Percentiles rank a stretch among this genome's conserved stretches.
Conservation (phyloP, 805 yeast genomes). For the Starmerella tilneyi region DNA sequence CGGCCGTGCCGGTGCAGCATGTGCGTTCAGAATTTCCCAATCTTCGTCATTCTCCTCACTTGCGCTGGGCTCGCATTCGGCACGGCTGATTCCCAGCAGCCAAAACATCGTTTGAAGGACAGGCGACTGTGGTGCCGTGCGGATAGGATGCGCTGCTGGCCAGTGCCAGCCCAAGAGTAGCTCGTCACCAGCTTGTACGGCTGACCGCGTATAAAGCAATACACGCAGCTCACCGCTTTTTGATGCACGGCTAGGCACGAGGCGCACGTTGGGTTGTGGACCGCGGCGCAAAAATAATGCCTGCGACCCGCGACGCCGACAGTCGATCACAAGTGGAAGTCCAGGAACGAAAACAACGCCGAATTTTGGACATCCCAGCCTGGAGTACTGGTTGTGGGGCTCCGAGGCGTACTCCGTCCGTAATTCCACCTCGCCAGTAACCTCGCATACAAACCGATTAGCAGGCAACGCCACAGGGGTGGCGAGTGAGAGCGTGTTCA, state of each 20-base stretch:
- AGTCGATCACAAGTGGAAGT: slow-evolving; percentile 62
- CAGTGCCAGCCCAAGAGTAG: slow-evolving; percentile 79
- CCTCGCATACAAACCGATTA: slow-evolving; percentile 49
- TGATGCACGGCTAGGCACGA: slow-evolving; percentile 38
- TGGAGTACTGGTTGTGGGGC: slow-evolving; percentile 62
- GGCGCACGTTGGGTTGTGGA: slow-evolving; percentile 64
- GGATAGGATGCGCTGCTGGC: slow-evolving; percentile 71
- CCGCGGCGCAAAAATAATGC: slow-evolving; percentile 65
- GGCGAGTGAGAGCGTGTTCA: slow-evolving; percentile 36
- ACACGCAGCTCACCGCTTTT: slow-evolving; percentile 40
- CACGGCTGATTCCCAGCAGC: slow-evolving; percentile 11
- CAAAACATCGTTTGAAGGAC: slow-evolving; percentile 5
- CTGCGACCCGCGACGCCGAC: slow-evolving; percentile 68
- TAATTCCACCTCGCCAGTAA: slow-evolving; percentile 62
- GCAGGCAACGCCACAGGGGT: slow-evolving; percentile 42
- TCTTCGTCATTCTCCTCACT: slow-evolving; percentile 13
- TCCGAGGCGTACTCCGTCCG: slow-evolving; percentile 55
- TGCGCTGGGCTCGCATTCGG: slow-evolving; percentile 8
- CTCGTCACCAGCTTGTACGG: slow-evolving; percentile 57
- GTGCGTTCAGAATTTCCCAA: slow-evolving; percentile 9
- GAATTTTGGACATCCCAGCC: slow-evolving; percentile 60
- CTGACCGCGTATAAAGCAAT: slow-evolving; percentile 45
- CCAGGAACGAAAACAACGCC: slow-evolving; percentile 44
- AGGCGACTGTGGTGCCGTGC: slow-evolving; percentile 12
- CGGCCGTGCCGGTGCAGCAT: background rate